Base-by-base conservation (phyloP, 352 stramenopile species). In the Aphanomyces invadans region DNA sequence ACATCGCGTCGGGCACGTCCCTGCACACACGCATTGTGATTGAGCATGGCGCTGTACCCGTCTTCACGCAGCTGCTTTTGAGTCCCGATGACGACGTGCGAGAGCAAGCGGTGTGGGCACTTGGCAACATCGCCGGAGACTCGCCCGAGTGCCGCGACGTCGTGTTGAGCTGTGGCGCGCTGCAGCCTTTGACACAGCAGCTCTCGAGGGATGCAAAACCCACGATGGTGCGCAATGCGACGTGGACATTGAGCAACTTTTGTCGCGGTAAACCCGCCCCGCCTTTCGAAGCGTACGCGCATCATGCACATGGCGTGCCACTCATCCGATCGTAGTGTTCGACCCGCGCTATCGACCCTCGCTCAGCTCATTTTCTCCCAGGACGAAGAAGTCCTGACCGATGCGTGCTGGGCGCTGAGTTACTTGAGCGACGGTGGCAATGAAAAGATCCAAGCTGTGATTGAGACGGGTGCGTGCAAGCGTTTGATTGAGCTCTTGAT, bases 111-210 rank as follows among this genome's bases (percentile, higher is more conserved):
- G 95, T 99, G 21, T 99, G 97, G 97, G 97, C 96, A 21, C 80
- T 99, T 23, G 97, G 97, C 62, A 99, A 99, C 79, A 99, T 99
- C 80, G 97, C 97, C n/a, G 97, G 97, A 70, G 97, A 99, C 77
- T 98, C 90, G 10, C 90, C 95, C 48, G 80, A 97, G 46, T 99
- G 93, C 76, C 83, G 96, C 68, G 96, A 99, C 82, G 83, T 98
- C 69, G 96, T 99, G 19, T 81, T 99, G 26, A 79, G 89, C 52
- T 81, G 75, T 39, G 91, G 92, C 46, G 95, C 95, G 2, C 94
- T 99, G 77, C 81, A 89, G 55, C 93, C 96, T 12, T 81, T 99
- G 29, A 86, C 99, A 56, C 78, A 92, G 70, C 94, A 99, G 71
- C 81, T 99, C 36, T 95, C 95, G 62, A 81, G 97, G 73, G 91